phyloP scores from a whole-genome alignment of 176 grass and related monocot genomes.

The Aegilops umbellulata region DNA sequence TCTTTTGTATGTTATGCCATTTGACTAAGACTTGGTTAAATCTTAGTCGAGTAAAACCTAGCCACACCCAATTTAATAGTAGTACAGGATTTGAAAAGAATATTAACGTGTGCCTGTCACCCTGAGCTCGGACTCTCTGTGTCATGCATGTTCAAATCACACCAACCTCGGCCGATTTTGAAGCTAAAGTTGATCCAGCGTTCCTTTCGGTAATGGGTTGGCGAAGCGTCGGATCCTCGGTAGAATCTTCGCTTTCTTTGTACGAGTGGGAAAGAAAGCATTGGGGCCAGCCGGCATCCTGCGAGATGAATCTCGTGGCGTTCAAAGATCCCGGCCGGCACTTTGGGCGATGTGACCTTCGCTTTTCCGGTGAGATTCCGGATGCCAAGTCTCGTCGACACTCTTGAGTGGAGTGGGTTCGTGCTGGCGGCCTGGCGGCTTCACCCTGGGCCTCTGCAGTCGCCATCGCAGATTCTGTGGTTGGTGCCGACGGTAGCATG shows the following conservation, averaged over 20 bases:
- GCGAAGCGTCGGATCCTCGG: neutral
- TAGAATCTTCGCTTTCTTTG: neutral
- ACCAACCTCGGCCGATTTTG: neutral
- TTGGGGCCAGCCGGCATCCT: neutral
- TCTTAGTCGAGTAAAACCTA: no score
- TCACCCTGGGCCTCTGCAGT: constrained; percentile 3
- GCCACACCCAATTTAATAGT: neutral
- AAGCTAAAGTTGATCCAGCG: neutral
- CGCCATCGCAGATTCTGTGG: neutral
- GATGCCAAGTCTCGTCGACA: neutral
- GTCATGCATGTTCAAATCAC: neutral
- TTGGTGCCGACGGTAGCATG: no score
- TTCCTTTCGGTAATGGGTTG: neutral
- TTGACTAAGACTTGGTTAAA: no score
- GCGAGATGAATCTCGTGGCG: neutral
- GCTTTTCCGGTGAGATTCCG: neutral
- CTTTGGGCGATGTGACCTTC: constrained; percentile 1
- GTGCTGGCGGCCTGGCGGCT: constrained; percentile 22
- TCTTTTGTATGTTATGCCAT: no score
- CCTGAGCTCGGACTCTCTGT: neutral
- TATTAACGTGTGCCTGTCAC: neutral
- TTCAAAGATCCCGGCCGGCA: neutral
- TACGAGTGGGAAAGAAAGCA: neutral
- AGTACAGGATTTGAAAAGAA: neutral
- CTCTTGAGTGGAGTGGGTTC: neutral